phyloP scores from a whole-genome alignment of 225 moss, liverwort and hornwort species.

The Physcomitrellopsis africana region DNA sequence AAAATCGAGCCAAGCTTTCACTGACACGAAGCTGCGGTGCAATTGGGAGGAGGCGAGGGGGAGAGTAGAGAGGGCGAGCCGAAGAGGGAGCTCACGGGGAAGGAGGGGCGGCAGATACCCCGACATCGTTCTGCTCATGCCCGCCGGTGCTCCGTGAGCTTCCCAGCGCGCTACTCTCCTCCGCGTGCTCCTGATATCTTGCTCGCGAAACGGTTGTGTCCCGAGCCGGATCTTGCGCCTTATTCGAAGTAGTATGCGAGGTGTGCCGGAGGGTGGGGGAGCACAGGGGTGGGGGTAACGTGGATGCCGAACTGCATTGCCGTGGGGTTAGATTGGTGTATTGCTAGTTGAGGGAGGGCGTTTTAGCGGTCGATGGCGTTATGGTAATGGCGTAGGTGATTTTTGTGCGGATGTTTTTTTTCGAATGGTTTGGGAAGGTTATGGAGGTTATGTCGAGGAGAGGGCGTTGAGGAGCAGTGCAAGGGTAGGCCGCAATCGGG shows the following conservation, averaged over 20 bases:
- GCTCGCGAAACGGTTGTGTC: constrained; percentile 6
- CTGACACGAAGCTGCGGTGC: constrained; percentile 13
- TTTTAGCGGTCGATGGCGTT: background rate
- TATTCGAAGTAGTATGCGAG: background rate
- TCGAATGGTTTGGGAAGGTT: background rate
- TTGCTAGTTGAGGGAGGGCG: background rate
- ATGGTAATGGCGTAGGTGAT: background rate
- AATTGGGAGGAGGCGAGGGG: background rate
- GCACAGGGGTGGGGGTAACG: background rate
- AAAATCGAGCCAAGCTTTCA: no score
- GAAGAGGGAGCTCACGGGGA: background rate
- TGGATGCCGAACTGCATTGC: constrained; percentile 32
- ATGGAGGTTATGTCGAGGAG: constrained; percentile 22
- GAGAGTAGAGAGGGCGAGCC: background rate
- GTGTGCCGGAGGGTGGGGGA: background rate
- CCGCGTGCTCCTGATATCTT: constrained; percentile 25
- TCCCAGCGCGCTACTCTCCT: background rate
- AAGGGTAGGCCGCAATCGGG: background rate
- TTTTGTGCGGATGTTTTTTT: background rate
- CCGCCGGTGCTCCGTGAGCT: background rate
- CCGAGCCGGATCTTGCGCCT: constrained; percentile 29
- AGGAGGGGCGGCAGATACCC: constrained; percentile 40
- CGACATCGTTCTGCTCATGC: constrained; percentile 35
- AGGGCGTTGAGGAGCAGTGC: background rate
- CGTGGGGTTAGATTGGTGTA: background rate